Conservation (phyloP, 1,139 yeast species). For the Magnusiomyces fungicola region DNA sequence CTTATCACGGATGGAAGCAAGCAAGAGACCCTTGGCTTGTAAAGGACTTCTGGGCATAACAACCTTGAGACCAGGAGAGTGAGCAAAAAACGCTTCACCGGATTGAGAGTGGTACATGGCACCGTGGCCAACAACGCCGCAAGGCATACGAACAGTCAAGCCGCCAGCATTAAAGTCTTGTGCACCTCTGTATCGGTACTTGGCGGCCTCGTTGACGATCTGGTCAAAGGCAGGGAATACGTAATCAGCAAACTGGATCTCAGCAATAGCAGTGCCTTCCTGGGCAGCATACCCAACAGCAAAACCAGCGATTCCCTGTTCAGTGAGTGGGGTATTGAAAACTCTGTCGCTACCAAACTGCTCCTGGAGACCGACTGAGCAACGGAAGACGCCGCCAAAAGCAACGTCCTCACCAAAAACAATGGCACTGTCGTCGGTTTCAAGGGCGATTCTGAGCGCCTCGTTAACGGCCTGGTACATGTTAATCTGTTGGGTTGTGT, state of each 20-base stretch:
- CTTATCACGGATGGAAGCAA: slow-evolving; percentile 28
- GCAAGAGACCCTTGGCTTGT: slow-evolving; percentile 33
- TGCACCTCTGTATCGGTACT: slow-evolving; percentile 30
- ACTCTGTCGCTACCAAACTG: slow-evolving; percentile 33
- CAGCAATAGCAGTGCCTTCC: slow-evolving; percentile 35
- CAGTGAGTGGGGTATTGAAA: slow-evolving; percentile 34
- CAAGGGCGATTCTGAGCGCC: slow-evolving; percentile 31
- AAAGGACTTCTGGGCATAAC: slow-evolving; percentile 34
- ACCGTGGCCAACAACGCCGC: slow-evolving; percentile 35
- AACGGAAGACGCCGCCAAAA: slow-evolving; percentile 36
- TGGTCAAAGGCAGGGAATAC: slow-evolving; percentile 36
- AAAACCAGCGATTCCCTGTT: slow-evolving; percentile 34
- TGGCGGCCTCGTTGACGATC: slow-evolving; percentile 35
- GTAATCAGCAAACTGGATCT: slow-evolving; percentile 34
- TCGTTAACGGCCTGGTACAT: slow-evolving; percentile 32
- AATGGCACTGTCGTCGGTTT: slow-evolving; percentile 32
- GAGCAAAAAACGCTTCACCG: slow-evolving; percentile 33
- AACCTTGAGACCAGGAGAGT: slow-evolving; percentile 32
- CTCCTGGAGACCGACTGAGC: slow-evolving; percentile 35
- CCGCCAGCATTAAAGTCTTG: slow-evolving; percentile 30
- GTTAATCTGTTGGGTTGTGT: slow-evolving; percentile 25
- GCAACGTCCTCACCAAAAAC: slow-evolving; percentile 35
- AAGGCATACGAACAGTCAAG: slow-evolving; percentile 34
- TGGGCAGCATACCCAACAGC: slow-evolving; percentile 34
- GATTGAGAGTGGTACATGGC: slow-evolving; percentile 35